Conservation (phyloP, 345 rosid genomes). For the Litchi chinensis region DNA sequence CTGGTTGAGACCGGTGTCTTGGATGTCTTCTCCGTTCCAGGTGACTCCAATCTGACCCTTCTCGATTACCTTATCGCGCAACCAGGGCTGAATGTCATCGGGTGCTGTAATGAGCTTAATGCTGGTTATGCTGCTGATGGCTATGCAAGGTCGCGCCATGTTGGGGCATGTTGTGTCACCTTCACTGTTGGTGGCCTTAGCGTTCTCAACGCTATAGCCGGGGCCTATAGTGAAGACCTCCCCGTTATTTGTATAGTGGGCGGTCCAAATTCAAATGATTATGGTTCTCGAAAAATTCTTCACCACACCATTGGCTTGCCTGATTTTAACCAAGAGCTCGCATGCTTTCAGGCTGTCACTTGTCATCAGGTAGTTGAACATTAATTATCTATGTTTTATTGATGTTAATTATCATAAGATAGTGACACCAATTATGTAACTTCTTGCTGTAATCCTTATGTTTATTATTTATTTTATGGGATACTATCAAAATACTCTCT, state of each 20-base stretch:
- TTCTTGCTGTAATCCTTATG: background rate
- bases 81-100: conserved; percentile 53
- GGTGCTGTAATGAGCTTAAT: conserved; percentile 87
- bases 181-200: conserved; percentile 79
- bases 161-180: conserved; percentile 77
- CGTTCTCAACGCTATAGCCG: conserved; percentile 67
- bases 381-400: background rate
- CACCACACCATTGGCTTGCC: conserved; percentile 75
- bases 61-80: conserved; percentile 68
- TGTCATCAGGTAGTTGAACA: conserved; percentile 55
- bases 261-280: conserved; percentile 79
- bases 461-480: background rate
- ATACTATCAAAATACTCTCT: too few relatives aligned
- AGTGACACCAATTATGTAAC: background rate
- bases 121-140: conserved; percentile 86
- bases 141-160: conserved; percentile 60
- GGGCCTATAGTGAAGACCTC: conserved; percentile 74
- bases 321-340: conserved; percentile 66
- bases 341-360: conserved; percentile 68
- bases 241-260: conserved; percentile 80
- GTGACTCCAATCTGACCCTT: conserved; percentile 70
- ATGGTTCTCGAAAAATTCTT: conserved; percentile 62
- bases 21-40: conserved; percentile 66
- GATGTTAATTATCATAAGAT: background rate
- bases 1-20: conserved; percentile 52